Evolutionary conservation across 169 alveolate genomes (phyloP), one percentile per base, ranked within the genome.

Genomic region (Eimeria necatrix): DNA sequence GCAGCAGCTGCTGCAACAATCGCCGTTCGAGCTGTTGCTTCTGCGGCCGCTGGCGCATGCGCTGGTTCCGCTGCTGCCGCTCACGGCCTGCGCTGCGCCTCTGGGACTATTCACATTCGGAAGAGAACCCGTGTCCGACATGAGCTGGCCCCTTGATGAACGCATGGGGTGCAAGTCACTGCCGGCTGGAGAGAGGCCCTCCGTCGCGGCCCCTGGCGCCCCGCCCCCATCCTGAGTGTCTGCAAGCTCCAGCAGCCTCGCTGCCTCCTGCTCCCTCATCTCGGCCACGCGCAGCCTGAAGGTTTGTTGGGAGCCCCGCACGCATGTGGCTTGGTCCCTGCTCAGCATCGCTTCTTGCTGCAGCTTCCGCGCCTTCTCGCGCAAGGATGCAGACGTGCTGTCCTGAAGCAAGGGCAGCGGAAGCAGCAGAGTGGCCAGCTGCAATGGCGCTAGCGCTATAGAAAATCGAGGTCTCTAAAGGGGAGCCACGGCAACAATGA

Each of bases 321-420:
- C 93, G 48, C 71, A 59, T 4, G 83, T 71, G n/a, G 93, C 93
- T 48, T 64, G 71, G 83, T 86, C 93, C 64, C 93, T 60, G 51
- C 49, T 59, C n/a, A 41, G 10, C 20, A 71, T 56, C 20, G 93
- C 93, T 26, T 86, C 93, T 24, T 68, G 51, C 93, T 86, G 93
- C 68, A 86, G 68, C 83, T 41, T 46, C 9, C 93, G 52, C 56
- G 84, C 84, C 84, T 32, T 73, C 84, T 73, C 84, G 48, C 84
- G 84, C 84, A 73, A 18, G n/a, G 84, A 73, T 6, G 84, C 84
- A 32, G 84, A 73, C 18, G 84, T 73, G 53, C 84, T 73, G 84
- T 73, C 84, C 84, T 73, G 84, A 7, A 22, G 52, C 24, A 73
- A 51, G 52, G 24, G 84, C 84, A 73, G 56, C 84, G 24, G 84